phyloP scores from a whole-genome alignment of 2,329 filamentous ascomycete species.

The Parasarocladium wereldwijsianum region DNA sequence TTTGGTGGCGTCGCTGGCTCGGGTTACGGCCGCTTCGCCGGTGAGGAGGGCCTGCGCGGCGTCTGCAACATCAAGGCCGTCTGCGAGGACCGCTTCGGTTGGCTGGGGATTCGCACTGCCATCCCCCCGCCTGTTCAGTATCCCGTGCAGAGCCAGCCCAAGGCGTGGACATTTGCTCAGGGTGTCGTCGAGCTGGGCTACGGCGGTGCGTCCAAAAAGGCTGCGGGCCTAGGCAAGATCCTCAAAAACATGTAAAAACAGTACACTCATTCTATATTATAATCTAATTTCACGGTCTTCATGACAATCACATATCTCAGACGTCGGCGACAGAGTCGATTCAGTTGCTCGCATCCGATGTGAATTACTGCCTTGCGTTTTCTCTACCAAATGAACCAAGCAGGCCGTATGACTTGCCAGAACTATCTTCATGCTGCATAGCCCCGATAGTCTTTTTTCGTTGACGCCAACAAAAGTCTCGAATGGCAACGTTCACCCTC shows the following conservation, averaged over 20 bases:
- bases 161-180: constrained; percentile 50
- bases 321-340: too few relatives aligned
- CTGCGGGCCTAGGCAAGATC: constrained; percentile 24
- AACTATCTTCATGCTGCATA: too few relatives aligned
- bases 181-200: constrained; percentile 50
- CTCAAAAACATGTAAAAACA: constrained; percentile 27
- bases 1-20: constrained; percentile 87
- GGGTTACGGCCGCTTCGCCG: constrained; percentile 86
- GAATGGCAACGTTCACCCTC: too few relatives aligned
- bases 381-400: too few relatives aligned
- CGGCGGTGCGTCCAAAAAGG: constrained; percentile 23
- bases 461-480: too few relatives aligned
- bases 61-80: constrained; percentile 82
- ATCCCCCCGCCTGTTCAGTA: constrained; percentile 76
- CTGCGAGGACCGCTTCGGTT: constrained; percentile 57
- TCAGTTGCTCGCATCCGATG: too few relatives aligned
- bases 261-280: too few relatives aligned
- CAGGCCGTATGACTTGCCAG: too few relatives aligned
- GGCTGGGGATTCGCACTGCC: constrained; percentile 51
- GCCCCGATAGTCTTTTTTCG: too few relatives aligned
- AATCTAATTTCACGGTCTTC: too few relatives aligned
- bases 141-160: constrained; percentile 51
- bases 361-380: too few relatives aligned
- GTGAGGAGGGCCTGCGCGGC: constrained; percentile 70
- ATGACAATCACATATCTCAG: too few relatives aligned